Evolutionary conservation across 768 basidiomycete genomes (phyloP).

Genomic region (Lactarius hengduanensis): DNA sequence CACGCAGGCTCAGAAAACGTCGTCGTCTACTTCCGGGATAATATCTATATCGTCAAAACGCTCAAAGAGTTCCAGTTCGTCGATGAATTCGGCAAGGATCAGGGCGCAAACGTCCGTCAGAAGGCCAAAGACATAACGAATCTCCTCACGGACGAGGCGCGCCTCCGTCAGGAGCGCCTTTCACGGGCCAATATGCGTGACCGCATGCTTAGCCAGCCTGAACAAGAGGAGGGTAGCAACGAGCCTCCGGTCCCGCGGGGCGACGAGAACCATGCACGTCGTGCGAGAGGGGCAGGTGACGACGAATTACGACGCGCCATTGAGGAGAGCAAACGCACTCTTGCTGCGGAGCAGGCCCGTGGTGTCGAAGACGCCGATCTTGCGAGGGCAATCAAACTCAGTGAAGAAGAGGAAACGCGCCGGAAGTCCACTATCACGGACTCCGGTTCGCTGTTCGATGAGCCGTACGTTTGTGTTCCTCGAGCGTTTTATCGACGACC

Average conservation of each 20-base stretch:
- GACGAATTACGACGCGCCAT: constrained; percentile 85
- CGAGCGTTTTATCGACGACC: constrained; percentile 14
- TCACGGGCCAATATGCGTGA: constrained; percentile 90
- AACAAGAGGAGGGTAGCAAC: constrained; percentile 38
- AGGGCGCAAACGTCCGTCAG: constrained; percentile 96
- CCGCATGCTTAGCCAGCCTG: constrained; percentile 75
- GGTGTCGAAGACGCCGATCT: constrained; percentile 82
- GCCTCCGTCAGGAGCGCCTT: constrained; percentile 82
- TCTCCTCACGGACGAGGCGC: constrained; percentile 79
- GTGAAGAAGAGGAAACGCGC: constrained; percentile 86
- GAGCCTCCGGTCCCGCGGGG: constrained; percentile 43
- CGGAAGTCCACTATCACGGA: constrained; percentile 69
- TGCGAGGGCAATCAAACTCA: constrained; percentile 75
- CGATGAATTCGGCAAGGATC: constrained; percentile 95
- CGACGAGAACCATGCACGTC: constrained; percentile 42
- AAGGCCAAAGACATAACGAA: constrained; percentile 99
- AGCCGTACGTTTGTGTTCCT: constrained; percentile 55
- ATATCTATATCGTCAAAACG: constrained; percentile 97
- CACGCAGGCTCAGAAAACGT: constrained; percentile 98
- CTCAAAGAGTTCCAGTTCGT: constrained; percentile 97
- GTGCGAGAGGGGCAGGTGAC: constrained; percentile 40
- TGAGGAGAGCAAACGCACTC: constrained; percentile 79
- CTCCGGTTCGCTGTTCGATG: constrained; percentile 79
- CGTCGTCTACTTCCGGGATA: constrained; percentile 97
- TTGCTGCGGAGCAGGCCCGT: constrained; percentile 65